Conservation (phyloP, 805 yeast genomes). For the Ogataea pini region DNA sequence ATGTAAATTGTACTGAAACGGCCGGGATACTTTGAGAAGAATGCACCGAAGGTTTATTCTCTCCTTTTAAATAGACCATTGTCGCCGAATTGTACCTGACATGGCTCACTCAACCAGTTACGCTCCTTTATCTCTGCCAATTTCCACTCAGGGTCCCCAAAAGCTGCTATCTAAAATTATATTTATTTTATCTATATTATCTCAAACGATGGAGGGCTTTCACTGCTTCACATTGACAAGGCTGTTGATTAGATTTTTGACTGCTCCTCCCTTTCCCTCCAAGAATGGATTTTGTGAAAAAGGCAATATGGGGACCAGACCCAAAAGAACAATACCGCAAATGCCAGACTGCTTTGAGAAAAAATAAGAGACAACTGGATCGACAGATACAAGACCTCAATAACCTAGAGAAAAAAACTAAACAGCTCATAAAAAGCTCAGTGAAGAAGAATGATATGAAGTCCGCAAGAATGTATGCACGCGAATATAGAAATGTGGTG, state of each 20-base stretch:
- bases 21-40: too few species aligned
- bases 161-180: not conserved
- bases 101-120: not conserved
- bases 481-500: conserved; percentile 71
- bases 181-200: conserved; percentile 1
- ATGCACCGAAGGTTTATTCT: too few species aligned
- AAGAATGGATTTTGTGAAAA: conserved; percentile 83
- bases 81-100: too few species aligned
- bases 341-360: conserved; percentile 76
- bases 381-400: conserved; percentile 65
- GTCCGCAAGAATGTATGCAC: conserved; percentile 77
- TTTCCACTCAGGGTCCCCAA: not conserved
- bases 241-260: too few species aligned
- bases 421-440: conserved; percentile 67
- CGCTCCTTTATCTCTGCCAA: not conserved
- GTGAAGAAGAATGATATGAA: conserved; percentile 77
- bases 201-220: not conserved
- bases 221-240: too few species aligned
- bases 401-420: conserved; percentile 71
- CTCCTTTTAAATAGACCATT: too few species aligned
- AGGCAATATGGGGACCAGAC: conserved; percentile 94
- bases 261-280: too few species aligned
- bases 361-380: conserved; percentile 83
- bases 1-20: too few species aligned
- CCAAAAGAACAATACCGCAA: conserved; percentile 86